A percentile compares a stretch with the other conserved stretches of the same genome.
phyloP scores from a whole-genome alignment of 2,329 filamentous ascomycete species.

The Zymoseptoria pseudotritici region DNA sequence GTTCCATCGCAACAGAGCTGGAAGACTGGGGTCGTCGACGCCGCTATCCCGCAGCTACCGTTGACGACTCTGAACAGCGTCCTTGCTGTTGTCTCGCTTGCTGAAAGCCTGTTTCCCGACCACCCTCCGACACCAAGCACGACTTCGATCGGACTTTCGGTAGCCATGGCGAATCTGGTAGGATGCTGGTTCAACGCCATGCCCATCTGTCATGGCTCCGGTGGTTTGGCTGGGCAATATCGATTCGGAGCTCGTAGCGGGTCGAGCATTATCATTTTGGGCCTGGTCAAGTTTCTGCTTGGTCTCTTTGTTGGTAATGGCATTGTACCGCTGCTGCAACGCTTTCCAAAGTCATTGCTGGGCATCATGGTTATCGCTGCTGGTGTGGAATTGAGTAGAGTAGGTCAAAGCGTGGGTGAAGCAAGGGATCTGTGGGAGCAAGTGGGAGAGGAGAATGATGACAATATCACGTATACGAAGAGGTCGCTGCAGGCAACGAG shows the following conservation, averaged over 20 bases:
- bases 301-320: constrained; percentile 69
- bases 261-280: constrained; percentile 72
- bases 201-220: constrained; percentile 91
- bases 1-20: constrained; percentile 42
- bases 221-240: constrained; percentile 83
- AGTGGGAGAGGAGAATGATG: constrained; percentile 29
- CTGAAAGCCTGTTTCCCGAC: constrained; percentile 64
- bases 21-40: constrained; percentile 53
- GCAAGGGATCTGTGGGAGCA: constrained; percentile 50
- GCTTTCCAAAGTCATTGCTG: constrained; percentile 69
- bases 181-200: constrained; percentile 91
- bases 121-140: constrained; percentile 54
- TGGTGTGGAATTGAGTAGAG: constrained; percentile 78
- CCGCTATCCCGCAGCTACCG: constrained; percentile 76
- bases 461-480: constrained; percentile 21
- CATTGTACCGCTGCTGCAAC: constrained; percentile 60
- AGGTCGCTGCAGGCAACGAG: constrained; percentile 53
- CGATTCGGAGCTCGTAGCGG: constrained; percentile 87
- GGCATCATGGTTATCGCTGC: constrained; percentile 87
- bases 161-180: constrained; percentile 73
- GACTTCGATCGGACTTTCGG: constrained; percentile 71
- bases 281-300: constrained; percentile 64
- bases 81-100: constrained; percentile 75
- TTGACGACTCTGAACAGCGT: constrained; percentile 90
- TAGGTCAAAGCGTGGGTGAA: constrained; percentile 77